phyloP scores from a whole-genome alignment of 768 basidiomycete species.

The Amanita fuliginea region DNA sequence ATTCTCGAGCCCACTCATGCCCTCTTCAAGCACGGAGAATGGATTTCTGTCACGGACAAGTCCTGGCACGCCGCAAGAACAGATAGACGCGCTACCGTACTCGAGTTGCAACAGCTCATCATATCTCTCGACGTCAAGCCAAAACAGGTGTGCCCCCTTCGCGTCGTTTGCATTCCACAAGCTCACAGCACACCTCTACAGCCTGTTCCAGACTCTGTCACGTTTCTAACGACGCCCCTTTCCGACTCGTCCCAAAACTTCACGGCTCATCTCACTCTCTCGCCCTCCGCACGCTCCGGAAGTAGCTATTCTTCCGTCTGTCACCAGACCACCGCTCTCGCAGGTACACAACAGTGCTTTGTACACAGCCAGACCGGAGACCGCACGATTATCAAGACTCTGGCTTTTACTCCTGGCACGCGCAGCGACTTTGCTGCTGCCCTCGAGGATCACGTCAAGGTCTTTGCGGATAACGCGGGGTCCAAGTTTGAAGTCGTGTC shows the following conservation, averaged over 20 bases:
- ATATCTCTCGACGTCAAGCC: slow-evolving; percentile 40
- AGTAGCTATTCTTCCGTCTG: slow-evolving; percentile 42
- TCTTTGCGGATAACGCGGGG: slow-evolving; percentile 25
- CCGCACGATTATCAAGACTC: slow-evolving; percentile 31
- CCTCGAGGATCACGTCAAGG: slow-evolving; percentile 12
- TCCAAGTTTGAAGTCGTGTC: slow-evolving; percentile 43
- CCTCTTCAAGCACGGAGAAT: slow-evolving; percentile 41
- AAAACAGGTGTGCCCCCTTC: slow-evolving; percentile 19
- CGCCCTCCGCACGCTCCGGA: slow-evolving; percentile 29
- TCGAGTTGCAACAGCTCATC: slow-evolving; percentile 71
- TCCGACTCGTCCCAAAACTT: slow-evolving; percentile 33
- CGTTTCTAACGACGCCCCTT: slow-evolving; percentile 32
- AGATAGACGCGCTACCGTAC: slow-evolving; percentile 19
- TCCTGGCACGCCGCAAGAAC: slow-evolving; percentile 33
- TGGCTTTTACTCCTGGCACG: slow-evolving; percentile 38
- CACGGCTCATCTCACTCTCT: slow-evolving; percentile 34
- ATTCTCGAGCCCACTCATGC: slow-evolving; percentile 47
- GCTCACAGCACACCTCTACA: slow-evolving; percentile 10
- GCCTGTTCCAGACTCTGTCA: slow-evolving; percentile 19
- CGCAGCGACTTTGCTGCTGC: slow-evolving; percentile 41
- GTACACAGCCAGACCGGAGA: slow-evolving; percentile 26
- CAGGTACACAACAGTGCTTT: slow-evolving; percentile 19
- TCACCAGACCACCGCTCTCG: slow-evolving; percentile 23
- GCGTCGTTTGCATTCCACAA: not conserved
- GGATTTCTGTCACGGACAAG: slow-evolving; percentile 48